Percentiles rank a stretch among this genome's conserved stretches.
These are phyloP conservation scores for Adansonia gregorii DNA, from an alignment of 441 rosid species.

Conservation along the genomic window DNA sequence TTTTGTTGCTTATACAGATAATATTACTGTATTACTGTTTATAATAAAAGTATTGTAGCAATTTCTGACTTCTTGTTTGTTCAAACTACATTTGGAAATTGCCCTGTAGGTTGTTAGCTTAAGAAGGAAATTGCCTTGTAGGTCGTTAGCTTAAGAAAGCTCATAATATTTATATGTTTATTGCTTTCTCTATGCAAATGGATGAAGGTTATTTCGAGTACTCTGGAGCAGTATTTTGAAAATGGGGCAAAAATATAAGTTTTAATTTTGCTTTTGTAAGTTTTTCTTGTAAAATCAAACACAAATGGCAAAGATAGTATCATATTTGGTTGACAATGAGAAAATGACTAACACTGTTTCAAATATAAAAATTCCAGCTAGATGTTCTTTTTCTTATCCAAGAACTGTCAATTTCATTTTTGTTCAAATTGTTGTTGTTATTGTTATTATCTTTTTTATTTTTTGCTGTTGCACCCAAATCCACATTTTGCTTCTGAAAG, in stretches of 20 bases:
- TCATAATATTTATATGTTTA: too few species aligned
- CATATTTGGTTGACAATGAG: not conserved
- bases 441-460: not conserved
- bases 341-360: not conserved
- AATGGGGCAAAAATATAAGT: not conserved
- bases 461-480: not conserved
- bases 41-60: not conserved
- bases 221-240: not conserved
- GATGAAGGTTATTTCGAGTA: not conserved
- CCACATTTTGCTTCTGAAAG: not conserved
- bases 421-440: not conserved
- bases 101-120: too few species aligned
- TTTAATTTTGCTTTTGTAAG: not conserved
- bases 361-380: not conserved
- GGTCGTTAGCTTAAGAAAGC: too few species aligned
- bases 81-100: not conserved
- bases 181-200: too few species aligned
- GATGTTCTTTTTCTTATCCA: conserved; percentile 7
- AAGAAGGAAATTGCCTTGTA: too few species aligned
- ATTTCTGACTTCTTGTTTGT: not conserved
- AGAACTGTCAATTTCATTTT: not conserved
- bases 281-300: not conserved
- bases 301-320: not conserved
- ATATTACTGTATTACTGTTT: not conserved
- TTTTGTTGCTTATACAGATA: conserved; percentile 7